Percentiles rank a stretch among this genome's conserved stretches.
Conservation (phyloP, 164 flowering plant species). For the Echeveria elegans region DNA sequence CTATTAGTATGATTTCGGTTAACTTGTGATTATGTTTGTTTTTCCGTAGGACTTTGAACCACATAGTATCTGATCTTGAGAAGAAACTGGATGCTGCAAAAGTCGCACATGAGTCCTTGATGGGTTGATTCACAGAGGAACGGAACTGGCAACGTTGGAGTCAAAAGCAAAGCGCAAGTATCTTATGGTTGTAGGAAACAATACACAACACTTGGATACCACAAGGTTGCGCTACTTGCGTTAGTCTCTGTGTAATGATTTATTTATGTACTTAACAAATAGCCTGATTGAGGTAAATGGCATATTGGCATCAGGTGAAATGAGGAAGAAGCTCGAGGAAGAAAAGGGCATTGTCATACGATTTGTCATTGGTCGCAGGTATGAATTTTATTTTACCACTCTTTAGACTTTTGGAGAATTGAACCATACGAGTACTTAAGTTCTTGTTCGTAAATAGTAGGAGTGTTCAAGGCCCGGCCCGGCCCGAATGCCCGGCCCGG, state of each 20-base stretch:
- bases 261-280: background rate
- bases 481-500: too few species aligned
- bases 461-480: too few species aligned
- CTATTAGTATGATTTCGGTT: background rate
- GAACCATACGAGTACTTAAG: background rate
- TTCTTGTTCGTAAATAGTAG: too few species aligned
- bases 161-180: slow-evolving; percentile 40
- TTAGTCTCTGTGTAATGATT: background rate
- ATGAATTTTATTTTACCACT: background rate
- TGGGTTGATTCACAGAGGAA: slow-evolving; percentile 3
- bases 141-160: slow-evolving; percentile 20
- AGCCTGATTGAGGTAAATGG: background rate
- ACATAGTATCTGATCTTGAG: slow-evolving; percentile 48
- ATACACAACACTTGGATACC: slow-evolving; percentile 86
- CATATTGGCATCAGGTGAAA: slow-evolving; percentile 34
- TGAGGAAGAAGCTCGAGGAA: slow-evolving; percentile 66
- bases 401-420: background rate
- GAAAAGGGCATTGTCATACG: slow-evolving; percentile 75
- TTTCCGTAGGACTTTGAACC: slow-evolving; percentile 30
- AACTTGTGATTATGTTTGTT: background rate
- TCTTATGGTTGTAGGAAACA: slow-evolving; percentile 70
- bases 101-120: slow-evolving; percentile 42
- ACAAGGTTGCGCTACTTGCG: slow-evolving; percentile 37
- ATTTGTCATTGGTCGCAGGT: slow-evolving; percentile 92
- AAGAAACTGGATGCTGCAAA: slow-evolving; percentile 49